phyloP scores from a whole-genome alignment of 1,139 yeast species.

The Yamadazyma spencermartinsiae region DNA sequence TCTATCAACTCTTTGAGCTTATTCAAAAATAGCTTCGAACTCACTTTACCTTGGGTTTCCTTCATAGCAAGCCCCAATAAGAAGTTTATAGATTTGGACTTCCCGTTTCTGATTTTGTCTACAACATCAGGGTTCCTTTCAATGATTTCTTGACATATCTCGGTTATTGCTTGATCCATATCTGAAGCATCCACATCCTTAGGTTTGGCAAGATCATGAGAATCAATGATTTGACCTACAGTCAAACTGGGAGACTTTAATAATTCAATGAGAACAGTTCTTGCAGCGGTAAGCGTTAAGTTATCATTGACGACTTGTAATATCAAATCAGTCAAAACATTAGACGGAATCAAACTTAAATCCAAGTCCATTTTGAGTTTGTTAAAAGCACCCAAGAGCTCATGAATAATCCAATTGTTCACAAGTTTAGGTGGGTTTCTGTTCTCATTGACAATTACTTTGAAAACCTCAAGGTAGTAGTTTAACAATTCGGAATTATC shows the following conservation, averaged over 20 bases:
- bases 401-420: slow-evolving; percentile 85
- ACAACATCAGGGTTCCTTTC: slow-evolving; percentile 57
- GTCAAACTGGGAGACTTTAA: slow-evolving; percentile 42
- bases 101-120: slow-evolving; percentile 55
- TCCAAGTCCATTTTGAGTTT: slow-evolving; percentile 48
- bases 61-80: slow-evolving; percentile 87
- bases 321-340: slow-evolving; percentile 27
- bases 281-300: slow-evolving; percentile 58
- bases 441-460: slow-evolving; percentile 17
- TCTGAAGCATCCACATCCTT: slow-evolving; percentile 24
- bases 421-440: slow-evolving; percentile 40
- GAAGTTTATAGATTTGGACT: slow-evolving; percentile 66
- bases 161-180: slow-evolving; percentile 44
- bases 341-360: slow-evolving; percentile 29
- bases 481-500: slow-evolving; percentile 43
- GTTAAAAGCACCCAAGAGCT: slow-evolving; percentile 68
- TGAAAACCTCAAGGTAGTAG: slow-evolving; percentile 53
- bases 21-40: slow-evolving; percentile 48
- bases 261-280: slow-evolving; percentile 58
- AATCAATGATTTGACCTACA: slow-evolving; percentile 46
- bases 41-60: slow-evolving; percentile 65
- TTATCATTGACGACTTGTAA: slow-evolving; percentile 21
- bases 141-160: slow-evolving; percentile 56
- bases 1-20: slow-evolving; percentile 36
- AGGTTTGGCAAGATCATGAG: slow-evolving; percentile 45